Conservation (phyloP, 305 asterid genomes). For the Fraxinus xanthoxyloides region DNA sequence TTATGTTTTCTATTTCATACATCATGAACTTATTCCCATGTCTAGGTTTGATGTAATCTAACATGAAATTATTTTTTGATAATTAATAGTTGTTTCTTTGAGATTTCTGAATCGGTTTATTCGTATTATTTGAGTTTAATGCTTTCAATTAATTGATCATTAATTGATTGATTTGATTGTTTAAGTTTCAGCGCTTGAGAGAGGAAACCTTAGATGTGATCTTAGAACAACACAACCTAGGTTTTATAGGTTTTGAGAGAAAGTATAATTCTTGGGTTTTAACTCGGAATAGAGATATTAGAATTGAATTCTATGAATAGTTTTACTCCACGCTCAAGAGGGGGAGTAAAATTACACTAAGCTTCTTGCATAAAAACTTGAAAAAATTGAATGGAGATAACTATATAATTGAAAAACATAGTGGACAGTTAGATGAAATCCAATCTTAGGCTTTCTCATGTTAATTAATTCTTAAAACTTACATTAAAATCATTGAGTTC, state of each 20-base stretch:
- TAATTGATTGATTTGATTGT: background rate
- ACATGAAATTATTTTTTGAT: background rate
- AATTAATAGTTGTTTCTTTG: background rate
- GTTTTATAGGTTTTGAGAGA: no score
- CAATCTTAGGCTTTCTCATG: background rate
- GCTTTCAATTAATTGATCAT: background rate
- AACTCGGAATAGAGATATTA: no score
- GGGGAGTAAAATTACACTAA: no score
- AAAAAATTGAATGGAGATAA: background rate
- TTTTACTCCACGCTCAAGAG: no score
- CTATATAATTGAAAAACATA: background rate
- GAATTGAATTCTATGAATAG: no score
- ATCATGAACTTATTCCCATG: background rate
- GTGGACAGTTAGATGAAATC: background rate
- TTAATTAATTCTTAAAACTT: background rate
- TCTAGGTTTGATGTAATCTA: background rate
- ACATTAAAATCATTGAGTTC: background rate
- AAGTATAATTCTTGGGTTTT: no score
- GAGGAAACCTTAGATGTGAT: background rate
- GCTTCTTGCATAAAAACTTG: background rate
- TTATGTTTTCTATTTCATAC: background rate
- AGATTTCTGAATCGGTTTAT: no score
- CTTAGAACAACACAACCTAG: background rate
- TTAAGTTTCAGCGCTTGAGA: background rate
- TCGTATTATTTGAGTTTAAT: background rate